Evolutionary conservation across 306 rosid genomes (phyloP).

Genomic region (Dalbergia cultrata): DNA sequence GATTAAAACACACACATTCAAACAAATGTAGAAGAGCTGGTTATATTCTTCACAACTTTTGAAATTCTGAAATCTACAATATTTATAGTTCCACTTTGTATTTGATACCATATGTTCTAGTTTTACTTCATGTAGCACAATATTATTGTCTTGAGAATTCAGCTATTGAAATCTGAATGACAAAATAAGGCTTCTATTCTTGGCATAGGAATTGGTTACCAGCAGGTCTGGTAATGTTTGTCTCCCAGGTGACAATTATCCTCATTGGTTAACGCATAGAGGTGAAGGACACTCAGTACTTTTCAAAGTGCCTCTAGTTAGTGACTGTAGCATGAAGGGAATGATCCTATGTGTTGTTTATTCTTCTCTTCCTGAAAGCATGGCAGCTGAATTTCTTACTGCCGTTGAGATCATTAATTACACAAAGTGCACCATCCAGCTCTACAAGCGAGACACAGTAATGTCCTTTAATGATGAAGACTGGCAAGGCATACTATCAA

Average conservation of each 20-base stretch:
- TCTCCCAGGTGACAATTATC: constrained; percentile 30
- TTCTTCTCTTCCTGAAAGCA: constrained; percentile 10
- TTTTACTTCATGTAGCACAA: neutral
- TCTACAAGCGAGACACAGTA: too few species aligned
- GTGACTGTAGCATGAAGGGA: neutral
- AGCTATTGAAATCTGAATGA: neutral
- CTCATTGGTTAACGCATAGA: constrained; percentile 32
- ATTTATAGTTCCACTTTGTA: neutral
- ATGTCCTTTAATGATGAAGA: too few species aligned
- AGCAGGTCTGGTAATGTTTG: neutral
- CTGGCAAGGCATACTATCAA: too few species aligned
- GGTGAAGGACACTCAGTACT: neutral
- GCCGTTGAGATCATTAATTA: constrained; percentile 8
- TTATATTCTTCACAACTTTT: neutral
- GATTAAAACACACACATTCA: too few species aligned
- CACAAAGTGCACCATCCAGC: too few species aligned
- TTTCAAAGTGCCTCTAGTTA: constrained; percentile 29
- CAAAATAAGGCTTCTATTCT: neutral
- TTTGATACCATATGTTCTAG: neutral
- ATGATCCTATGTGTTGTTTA: constrained; percentile 40
- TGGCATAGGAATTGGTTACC: constrained; percentile 17
- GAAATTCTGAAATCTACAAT: neutral
- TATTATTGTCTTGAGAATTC: neutral
- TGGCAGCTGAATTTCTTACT: neutral
- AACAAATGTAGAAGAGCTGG: too few species aligned